These are phyloP conservation scores for Lasiosphaeris hirsuta DNA, from an alignment of 495 filamentous ascomycete species.

Conservation along the genomic window DNA sequence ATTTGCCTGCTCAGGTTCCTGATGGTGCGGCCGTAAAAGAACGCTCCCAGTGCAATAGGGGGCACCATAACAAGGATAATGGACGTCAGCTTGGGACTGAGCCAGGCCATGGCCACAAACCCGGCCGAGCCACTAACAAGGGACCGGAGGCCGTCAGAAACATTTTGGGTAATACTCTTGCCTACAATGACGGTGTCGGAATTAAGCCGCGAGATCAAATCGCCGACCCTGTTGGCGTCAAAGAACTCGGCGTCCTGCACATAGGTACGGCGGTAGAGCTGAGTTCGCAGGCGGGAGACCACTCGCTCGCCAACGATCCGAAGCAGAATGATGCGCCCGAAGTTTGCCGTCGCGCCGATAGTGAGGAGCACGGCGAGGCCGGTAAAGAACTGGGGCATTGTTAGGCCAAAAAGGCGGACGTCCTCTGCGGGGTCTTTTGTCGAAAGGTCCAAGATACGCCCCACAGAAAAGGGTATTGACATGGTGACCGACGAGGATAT, in stretches of 20 bases:
- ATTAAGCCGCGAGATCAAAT: conserved; percentile 89
- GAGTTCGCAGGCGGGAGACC: conserved; percentile 81
- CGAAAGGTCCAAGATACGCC: conserved; percentile 80
- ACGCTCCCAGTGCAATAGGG: conserved; percentile 84
- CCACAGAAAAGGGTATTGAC: conserved; percentile 93
- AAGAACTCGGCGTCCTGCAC: conserved; percentile 98
- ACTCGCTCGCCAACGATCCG: conserved; percentile 95
- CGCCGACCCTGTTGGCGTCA: conserved; percentile 93
- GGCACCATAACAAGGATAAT: conserved; percentile 84
- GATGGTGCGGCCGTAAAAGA: conserved; percentile 84
- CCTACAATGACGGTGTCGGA: conserved; percentile 97
- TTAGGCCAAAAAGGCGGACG: conserved; percentile 31
- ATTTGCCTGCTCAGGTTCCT: conserved; percentile 85
- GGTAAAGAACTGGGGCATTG: conserved; percentile 37
- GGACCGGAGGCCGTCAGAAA: conserved; percentile 88
- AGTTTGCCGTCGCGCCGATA: conserved; percentile 64
- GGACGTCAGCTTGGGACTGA: conserved; percentile 85
- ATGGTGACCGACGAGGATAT: conserved; percentile 88
- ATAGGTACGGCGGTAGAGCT: conserved; percentile 86
- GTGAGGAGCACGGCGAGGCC: conserved; percentile 38
- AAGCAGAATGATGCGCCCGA: conserved; percentile 87
- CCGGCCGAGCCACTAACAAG: conserved; percentile 85
- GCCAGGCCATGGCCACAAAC: conserved; percentile 85
- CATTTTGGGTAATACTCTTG: conserved; percentile 96
- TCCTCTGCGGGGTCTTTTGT: conserved; percentile 38